Base-by-base conservation (phyloP, 805 yeast genomes). In the Yamadazyma nakazawae region DNA sequence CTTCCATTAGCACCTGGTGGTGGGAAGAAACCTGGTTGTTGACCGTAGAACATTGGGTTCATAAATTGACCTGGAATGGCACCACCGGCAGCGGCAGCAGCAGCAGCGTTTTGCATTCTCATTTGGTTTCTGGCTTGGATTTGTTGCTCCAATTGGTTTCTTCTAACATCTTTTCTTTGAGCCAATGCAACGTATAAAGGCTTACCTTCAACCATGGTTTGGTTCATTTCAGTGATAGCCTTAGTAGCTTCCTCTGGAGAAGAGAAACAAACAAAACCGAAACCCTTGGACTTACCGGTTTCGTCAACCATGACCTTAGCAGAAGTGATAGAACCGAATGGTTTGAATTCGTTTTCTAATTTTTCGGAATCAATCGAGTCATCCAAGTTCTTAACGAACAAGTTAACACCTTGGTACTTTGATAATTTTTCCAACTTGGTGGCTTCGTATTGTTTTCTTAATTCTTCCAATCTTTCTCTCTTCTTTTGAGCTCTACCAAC, bases 401-500 rank as follows among this genome's bases (percentile, higher is more conserved):
- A 80, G 82, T 94, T 94, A 60, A 91, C 96, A 71, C 97, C 98
- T 78, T 91, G 97, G 81, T 86, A 90, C 76, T 92, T 91, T 66
- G 85, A 82, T 67, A 88, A 75, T 72, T 88, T 88, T 78, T 94
- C 98, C 68, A 86, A 79, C 70, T 96, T 84, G 59, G 86, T 84
- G 59, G 87, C 81, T 75, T 94, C 98, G 77, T 88, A 85, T 77
- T 89, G 96, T 75, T 85, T 85, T 79, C 87, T 89, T 72, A 94
- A 86, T 75, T 90, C 96, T 77, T 89, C 96, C 66, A 84, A 73
- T 80, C 99, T 91, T 82, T 94, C 99, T 73, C 87, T 80, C 82
- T 90, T 92, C 90, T 90, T 92, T 80, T 94, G 99, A 60, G 99
- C 99, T 75, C 99, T 89, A 63, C 97, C 97, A 63, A 92, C 99